Evolutionary conservation across 768 basidiomycete species (phyloP).

Genomic region (Phanerochaete sordida): DNA sequence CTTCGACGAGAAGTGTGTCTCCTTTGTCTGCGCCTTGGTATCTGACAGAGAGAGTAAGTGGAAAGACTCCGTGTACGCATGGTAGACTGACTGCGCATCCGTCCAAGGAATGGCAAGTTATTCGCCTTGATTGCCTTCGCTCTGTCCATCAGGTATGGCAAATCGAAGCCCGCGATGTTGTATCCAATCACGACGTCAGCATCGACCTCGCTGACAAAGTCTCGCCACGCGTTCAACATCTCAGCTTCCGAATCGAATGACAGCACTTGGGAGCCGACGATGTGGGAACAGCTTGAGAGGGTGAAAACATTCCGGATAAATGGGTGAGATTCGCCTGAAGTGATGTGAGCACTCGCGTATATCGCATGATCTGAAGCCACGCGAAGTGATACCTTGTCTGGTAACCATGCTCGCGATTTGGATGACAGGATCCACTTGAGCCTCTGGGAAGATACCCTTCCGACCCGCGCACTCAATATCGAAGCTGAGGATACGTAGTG

Average conservation of each 20-base stretch:
- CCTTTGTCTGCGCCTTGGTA: constrained; percentile 75
- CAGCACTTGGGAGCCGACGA: constrained; percentile 96
- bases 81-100: constrained; percentile 59
- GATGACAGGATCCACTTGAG: constrained; percentile 88
- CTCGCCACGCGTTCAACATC: constrained; percentile 81
- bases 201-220: constrained; percentile 87
- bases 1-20: constrained; percentile 96
- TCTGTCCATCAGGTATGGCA: constrained; percentile 93
- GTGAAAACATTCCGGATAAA: constrained; percentile 98
- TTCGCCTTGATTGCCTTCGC: constrained; percentile 73
- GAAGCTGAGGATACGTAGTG: constrained; percentile 91
- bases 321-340: constrained; percentile 80
- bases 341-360: neutral
- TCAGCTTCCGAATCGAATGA: constrained; percentile 72
- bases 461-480: constrained; percentile 99
- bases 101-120: constrained; percentile 26
- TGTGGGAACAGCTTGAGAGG: constrained; percentile 89
- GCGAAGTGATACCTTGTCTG: constrained; percentile 68
- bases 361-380: neutral
- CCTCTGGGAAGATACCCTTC: constrained; percentile 96
- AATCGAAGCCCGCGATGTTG: constrained; percentile 91
- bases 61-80: neutral
- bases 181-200: constrained; percentile 97
- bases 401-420: constrained; percentile 99
- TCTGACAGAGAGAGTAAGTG: constrained; percentile 39